phyloP scores from a whole-genome alignment of 768 basidiomycete species.

The Pseudohyphozyma bogoriensis region DNA sequence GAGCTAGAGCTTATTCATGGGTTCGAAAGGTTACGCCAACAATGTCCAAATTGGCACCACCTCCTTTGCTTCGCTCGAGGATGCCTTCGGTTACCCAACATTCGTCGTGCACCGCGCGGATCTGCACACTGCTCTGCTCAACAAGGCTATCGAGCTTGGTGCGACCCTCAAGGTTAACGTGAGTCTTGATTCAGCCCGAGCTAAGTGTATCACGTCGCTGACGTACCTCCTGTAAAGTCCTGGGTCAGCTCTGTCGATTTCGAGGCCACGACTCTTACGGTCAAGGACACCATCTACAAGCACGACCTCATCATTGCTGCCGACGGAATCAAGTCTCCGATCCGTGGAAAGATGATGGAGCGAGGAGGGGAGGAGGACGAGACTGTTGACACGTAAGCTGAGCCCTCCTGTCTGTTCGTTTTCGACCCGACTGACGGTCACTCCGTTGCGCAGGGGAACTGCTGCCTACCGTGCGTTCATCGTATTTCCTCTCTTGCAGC shows the following conservation, averaged over 20 bases:
- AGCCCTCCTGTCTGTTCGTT: not conserved
- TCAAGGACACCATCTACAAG: not conserved
- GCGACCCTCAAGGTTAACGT: not conserved
- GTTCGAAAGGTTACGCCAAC: not conserved
- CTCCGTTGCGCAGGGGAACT: conserved; percentile 1
- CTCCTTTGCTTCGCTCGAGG: not conserved
- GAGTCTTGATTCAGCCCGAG: not conserved
- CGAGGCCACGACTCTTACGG: not conserved
- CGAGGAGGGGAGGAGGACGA: conserved; percentile 2
- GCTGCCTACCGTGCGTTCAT: not conserved
- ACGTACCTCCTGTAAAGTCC: not conserved
- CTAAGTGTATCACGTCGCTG: not conserved
- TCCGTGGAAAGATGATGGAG: conserved; percentile 1
- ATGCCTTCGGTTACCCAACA: not conserved
- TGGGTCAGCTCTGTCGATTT: not conserved
- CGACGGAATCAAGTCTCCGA: conserved; percentile 1
- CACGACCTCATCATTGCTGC: conserved; percentile 2
- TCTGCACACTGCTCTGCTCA: not conserved
- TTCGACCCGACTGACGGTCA: not conserved
- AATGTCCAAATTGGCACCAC: not conserved
- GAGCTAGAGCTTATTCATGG: not conserved
- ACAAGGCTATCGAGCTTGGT: not conserved
- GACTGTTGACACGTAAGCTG: not conserved
- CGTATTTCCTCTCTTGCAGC: not conserved
- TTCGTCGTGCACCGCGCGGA: conserved; percentile 3